Evolutionary conservation across 371 early-diverging fungal genomes (phyloP).

Genomic region (Lichtheimia ramosa): DNA sequence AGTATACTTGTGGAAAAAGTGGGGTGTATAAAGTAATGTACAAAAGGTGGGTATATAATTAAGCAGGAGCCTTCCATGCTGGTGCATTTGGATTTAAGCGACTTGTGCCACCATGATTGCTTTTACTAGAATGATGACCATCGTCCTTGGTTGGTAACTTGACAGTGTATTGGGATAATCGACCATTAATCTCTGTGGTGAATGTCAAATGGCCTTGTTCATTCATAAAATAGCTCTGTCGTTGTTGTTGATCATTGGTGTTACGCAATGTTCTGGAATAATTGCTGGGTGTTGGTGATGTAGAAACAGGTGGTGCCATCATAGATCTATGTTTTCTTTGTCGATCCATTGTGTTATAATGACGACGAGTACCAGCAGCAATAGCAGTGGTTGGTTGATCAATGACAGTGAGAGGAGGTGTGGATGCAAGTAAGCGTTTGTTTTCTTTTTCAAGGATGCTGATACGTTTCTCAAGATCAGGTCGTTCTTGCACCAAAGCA

Average conservation of each 20-base stretch:
- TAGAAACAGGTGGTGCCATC: conserved; percentile 2
- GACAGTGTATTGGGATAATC: conserved; percentile 32
- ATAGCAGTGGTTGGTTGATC: background rate
- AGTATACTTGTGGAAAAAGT: no score
- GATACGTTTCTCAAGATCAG: background rate
- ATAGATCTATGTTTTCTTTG: conserved; percentile 9
- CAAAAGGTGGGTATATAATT: background rate
- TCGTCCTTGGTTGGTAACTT: conserved; percentile 21
- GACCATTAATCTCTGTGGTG: conserved; percentile 43
- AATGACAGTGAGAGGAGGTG: background rate
- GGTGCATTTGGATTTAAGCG: conserved; percentile 20
- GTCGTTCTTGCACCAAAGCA: background rate
- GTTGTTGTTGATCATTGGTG: conserved; percentile 3
- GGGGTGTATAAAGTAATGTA: background rate
- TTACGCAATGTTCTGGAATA: background rate
- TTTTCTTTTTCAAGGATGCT: background rate
- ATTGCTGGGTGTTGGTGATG: background rate
- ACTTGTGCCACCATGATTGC: background rate
- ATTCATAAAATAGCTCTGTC: conserved; percentile 22
- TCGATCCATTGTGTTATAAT: background rate
- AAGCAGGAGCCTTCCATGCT: conserved; percentile 14
- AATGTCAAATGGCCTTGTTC: conserved; percentile 40
- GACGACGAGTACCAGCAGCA: background rate
- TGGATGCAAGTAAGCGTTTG: background rate
- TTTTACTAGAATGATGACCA: background rate